A percentile compares a stretch with the other conserved stretches of the same genome.
phyloP scores from a whole-genome alignment of 805 yeast genomes.

The Ogataea thermomethanolica region DNA sequence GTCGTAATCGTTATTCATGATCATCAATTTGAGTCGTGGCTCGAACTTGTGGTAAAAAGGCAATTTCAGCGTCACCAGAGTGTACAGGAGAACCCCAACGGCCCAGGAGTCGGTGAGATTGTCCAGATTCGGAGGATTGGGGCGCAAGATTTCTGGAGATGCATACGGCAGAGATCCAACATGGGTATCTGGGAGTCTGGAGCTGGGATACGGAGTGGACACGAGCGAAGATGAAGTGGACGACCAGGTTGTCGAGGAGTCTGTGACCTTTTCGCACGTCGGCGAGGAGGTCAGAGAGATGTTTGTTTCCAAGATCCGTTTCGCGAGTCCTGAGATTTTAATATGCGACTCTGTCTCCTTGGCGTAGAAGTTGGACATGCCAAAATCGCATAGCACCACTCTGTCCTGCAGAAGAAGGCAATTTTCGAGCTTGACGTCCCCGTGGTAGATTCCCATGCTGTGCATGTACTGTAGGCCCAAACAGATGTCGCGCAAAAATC shows the following conservation, averaged over 20 bases:
- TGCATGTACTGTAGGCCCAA: constrained; percentile 63
- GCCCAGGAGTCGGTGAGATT: constrained; percentile 89
- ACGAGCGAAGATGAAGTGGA: constrained; percentile 4
- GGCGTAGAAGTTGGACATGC: constrained; percentile 52
- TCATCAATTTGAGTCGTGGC: constrained; percentile 72
- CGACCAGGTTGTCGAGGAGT: constrained; percentile 6
- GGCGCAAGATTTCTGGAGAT: constrained; percentile 75
- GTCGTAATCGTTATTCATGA: constrained; percentile 63
- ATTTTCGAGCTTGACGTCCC: constrained; percentile 81
- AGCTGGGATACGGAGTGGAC: not conserved
- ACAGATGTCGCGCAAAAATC: constrained; percentile 51
- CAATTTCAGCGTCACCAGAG: constrained; percentile 67
- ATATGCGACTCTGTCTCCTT: constrained; percentile 8
- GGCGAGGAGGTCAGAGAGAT: constrained; percentile 8
- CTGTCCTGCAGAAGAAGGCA: constrained; percentile 48
- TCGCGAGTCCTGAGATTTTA: constrained; percentile 16
- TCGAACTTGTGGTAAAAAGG: constrained; percentile 86
- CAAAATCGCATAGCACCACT: constrained; percentile 81
- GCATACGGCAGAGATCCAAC: constrained; percentile 93
- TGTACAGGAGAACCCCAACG: constrained; percentile 71
- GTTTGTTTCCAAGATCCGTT: constrained; percentile 11
- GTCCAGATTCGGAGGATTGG: constrained; percentile 55
- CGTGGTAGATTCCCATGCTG: constrained; percentile 63
- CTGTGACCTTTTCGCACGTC: constrained; percentile 2
- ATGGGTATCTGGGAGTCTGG: constrained; percentile 52